Percentiles rank a stretch among this genome's conserved stretches.
phyloP scores from a whole-genome alignment of 208 protist genomes.

The Crithidia brevicula region DNA sequence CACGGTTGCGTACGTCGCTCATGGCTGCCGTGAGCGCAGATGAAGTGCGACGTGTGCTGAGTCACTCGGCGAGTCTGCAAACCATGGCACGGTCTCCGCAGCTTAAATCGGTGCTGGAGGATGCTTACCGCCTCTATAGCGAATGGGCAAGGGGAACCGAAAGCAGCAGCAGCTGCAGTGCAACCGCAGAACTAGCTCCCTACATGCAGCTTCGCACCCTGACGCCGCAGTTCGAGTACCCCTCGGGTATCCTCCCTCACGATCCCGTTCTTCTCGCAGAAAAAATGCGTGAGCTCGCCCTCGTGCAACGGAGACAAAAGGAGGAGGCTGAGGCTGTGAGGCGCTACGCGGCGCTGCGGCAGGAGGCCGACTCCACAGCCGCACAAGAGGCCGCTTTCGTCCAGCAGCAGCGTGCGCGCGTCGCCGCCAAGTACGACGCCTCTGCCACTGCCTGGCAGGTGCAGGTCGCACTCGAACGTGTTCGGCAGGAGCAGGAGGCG shows the following conservation, averaged over 20 bases:
- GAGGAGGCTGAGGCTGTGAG: constrained; percentile 31
- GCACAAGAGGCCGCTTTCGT: constrained; percentile 51
- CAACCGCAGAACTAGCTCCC: neutral
- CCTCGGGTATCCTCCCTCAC: constrained; percentile 30
- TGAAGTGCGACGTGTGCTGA: constrained; percentile 55
- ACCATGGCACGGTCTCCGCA: neutral
- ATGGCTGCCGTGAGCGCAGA: constrained; percentile 35
- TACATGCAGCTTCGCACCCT: constrained; percentile 9
- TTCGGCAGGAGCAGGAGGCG: constrained; percentile 44
- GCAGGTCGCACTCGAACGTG: constrained; percentile 41
- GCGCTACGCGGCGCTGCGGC: constrained; percentile 37
- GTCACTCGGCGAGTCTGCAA: constrained; percentile 23
- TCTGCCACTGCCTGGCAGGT: constrained; percentile 45
- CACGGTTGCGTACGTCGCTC: constrained; percentile 41
- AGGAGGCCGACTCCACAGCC: constrained; percentile 34
- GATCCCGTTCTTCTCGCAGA: constrained; percentile 46
- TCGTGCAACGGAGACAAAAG: constrained; percentile 33
- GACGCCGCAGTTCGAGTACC: constrained; percentile 44
- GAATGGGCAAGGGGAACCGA: constrained; percentile 2
- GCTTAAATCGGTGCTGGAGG: constrained; percentile 46
- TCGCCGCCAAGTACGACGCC: constrained; percentile 74
- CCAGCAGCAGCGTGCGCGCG: constrained; percentile 60
- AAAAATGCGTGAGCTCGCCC: constrained; percentile 56
- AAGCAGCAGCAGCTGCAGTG: neutral
- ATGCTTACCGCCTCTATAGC: constrained; percentile 47